Percentiles rank a stretch among this genome's conserved stretches.
Evolutionary conservation across 805 yeast species (phyloP).

Genomic region (Metschnikowia amazonensis): DNA sequence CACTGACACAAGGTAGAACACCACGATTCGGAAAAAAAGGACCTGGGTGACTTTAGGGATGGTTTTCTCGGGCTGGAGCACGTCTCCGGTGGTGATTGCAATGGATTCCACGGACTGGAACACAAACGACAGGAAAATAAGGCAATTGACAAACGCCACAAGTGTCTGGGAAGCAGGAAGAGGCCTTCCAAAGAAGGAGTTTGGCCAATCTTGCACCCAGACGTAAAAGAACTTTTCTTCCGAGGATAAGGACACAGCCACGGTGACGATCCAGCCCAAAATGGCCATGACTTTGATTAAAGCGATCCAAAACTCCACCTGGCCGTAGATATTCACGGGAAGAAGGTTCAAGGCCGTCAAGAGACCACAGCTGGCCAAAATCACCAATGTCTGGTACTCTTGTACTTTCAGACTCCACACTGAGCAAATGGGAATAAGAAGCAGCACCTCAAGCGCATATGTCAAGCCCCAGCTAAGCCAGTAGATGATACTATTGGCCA

Average conservation of each 20-base stretch:
- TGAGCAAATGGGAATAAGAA: slow-evolving; percentile 15
- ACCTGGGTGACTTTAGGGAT: slow-evolving; percentile 14
- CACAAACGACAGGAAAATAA: slow-evolving; percentile 17
- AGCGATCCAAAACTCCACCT: slow-evolving; percentile 20
- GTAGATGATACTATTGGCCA: slow-evolving; percentile 21
- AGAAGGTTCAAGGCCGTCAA: slow-evolving; percentile 20
- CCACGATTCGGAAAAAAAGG: slow-evolving; percentile 17
- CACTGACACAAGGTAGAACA: slow-evolving; percentile 16
- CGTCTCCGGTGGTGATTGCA: slow-evolving; percentile 19
- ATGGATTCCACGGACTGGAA: slow-evolving; percentile 20
- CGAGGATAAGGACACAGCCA: slow-evolving; percentile 3
- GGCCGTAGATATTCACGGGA: slow-evolving; percentile 23
- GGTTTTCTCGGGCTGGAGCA: slow-evolving; percentile 12
- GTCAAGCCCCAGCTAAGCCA: slow-evolving; percentile 28
- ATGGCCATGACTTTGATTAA: slow-evolving; percentile 20
- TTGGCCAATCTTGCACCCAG: slow-evolving; percentile 14
- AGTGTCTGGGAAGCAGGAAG: neutral
- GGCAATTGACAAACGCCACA: slow-evolving; percentile 11
- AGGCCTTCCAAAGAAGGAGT: slow-evolving; percentile 7
- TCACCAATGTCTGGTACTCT: slow-evolving; percentile 4
- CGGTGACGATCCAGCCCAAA: slow-evolving; percentile 17
- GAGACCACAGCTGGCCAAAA: slow-evolving; percentile 13
- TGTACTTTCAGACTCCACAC: slow-evolving; percentile 15
- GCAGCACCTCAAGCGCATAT: slow-evolving; percentile 21
- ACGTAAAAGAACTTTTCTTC: slow-evolving; percentile 8